Base-by-base conservation (phyloP, 371 early-diverging fungal genomes). In the Lichtheimia corymbifera region DNA sequence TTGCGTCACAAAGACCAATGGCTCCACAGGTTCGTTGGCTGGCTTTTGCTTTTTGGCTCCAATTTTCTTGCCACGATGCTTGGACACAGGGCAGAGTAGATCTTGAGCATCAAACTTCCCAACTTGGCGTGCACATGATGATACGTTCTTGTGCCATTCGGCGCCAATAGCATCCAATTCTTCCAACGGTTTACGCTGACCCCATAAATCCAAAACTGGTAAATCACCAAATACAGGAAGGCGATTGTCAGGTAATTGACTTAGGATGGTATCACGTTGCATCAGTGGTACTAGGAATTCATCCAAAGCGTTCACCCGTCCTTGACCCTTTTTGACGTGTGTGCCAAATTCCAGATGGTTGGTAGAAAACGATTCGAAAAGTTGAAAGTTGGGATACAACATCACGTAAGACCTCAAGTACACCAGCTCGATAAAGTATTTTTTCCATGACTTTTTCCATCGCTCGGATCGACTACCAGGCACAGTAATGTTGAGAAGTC, bases 371-470 rank as follows among this genome's bases (percentile, higher is more conserved):
- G 84, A 83, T 12, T 79, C 82, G 58, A 85, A 84, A 47, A 76
- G 73, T 62, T 78, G 70, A 67, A 75, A 86, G 61, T 86, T 86
- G 30, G 88, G 88, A 58, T 88, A 88, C 5, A 88, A 66, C 88
- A 88, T 86, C 1, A 84, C 82, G 49, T 84, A 84, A 28, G 77
- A 86, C 15, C 87, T 77, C 59, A 83, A 70, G 63, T 85, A 85
- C 14, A 80, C 80, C 58, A 87, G 69, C 59, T 87, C 86, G 52
- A 87, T 87, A 63, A 86, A 87, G 50, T 82, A 81, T 35, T 82
- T 81, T 55, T 87, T 87, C 88, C 88, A 87, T 7, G 86, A 86
- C 25, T 80, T 83, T 40, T 74, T 83, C 88, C 88, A 87, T 20
- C 77, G 66, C 42, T 78, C 77, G 4, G 87, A 84, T 18, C 87